These are phyloP conservation scores for Xylaria hypoxylon DNA, from an alignment of 2,329 filamentous ascomycete species.

Conservation along the genomic window DNA sequence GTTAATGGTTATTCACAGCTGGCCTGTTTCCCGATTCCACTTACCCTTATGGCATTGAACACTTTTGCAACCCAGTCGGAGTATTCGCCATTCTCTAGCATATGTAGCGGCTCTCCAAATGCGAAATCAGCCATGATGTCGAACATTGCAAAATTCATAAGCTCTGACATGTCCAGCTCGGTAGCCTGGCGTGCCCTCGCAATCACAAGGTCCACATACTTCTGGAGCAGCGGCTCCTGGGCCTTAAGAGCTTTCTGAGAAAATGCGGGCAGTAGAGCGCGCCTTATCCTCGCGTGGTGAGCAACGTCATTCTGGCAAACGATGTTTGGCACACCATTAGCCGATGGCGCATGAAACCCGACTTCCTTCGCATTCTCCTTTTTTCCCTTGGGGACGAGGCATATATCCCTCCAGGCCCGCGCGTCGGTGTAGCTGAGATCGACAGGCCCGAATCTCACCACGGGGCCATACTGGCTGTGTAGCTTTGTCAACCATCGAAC, in stretches of 20 bases:
- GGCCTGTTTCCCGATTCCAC: neutral
- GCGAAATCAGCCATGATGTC: constrained; percentile 43
- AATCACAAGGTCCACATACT: constrained; percentile 30
- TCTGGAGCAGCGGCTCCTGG: constrained; percentile 36
- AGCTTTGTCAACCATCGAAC: constrained; percentile 34
- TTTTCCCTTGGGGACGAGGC: constrained; percentile 19
- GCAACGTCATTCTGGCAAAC: constrained; percentile 23
- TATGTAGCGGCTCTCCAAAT: constrained; percentile 40
- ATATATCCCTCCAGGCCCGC: constrained; percentile 39
- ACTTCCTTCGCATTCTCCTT: constrained; percentile 32
- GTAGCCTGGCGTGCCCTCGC: constrained; percentile 7
- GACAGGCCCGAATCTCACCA: constrained; percentile 40
- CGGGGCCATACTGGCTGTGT: constrained; percentile 38
- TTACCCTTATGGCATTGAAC: constrained; percentile 33
- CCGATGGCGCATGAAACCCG: constrained; percentile 24
- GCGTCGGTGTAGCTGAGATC: constrained; percentile 40
- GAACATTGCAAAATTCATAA: constrained; percentile 40
- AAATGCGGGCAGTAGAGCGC: constrained; percentile 32
- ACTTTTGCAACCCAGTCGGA: constrained; percentile 38
- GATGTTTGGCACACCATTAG: constrained; percentile 29
- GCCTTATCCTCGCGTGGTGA: constrained; percentile 35
- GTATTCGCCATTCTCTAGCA: constrained; percentile 37
- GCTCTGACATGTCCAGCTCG: constrained; percentile 24
- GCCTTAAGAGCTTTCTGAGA: constrained; percentile 32
- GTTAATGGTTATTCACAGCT: constrained; percentile 1